These are phyloP conservation scores for Euphorbia peplus DNA, from an alignment of 345 rosid species.

Conservation along the genomic window DNA sequence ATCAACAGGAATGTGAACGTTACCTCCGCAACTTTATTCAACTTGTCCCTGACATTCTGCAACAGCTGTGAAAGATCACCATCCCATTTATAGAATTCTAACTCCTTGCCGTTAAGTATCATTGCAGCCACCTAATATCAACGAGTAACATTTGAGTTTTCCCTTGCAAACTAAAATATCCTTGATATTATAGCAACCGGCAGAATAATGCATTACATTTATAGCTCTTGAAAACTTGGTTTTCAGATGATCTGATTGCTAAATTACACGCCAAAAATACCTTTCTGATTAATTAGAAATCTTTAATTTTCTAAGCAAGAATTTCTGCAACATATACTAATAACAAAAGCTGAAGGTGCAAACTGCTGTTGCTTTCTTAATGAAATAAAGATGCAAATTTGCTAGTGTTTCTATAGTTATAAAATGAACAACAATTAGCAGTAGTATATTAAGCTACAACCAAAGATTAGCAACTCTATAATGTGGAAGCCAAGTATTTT, in stretches of 20 bases:
- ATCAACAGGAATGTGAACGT: not conserved
- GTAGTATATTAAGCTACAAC: not conserved
- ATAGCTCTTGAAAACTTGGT: not conserved
- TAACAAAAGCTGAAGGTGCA: not conserved
- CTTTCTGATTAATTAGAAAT: not conserved
- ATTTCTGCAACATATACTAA: not conserved
- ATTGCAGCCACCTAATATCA: constrained; percentile 58
- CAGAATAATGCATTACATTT: not conserved
- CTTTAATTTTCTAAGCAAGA: not conserved
- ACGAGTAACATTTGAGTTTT: not conserved
- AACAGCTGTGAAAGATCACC: constrained; percentile 67
- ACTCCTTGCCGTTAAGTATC: constrained; percentile 58
- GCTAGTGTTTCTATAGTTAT: too few species aligned
- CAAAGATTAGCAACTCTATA: not conserved
- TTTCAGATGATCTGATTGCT: not conserved
- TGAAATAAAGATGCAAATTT: not conserved
- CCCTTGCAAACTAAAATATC: not conserved
- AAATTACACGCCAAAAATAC: not conserved
- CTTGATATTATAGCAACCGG: not conserved
- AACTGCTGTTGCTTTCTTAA: too few species aligned
- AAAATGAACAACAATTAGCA: not conserved
- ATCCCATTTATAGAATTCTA: constrained; percentile 90
- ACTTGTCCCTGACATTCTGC: constrained; percentile 80
- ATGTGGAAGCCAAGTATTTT: not conserved
- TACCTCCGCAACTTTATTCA: constrained; percentile 75